These are phyloP conservation scores for Aspergillus ustus DNA, from an alignment of 2,329 filamentous ascomycete genomes.

Conservation along the genomic window DNA sequence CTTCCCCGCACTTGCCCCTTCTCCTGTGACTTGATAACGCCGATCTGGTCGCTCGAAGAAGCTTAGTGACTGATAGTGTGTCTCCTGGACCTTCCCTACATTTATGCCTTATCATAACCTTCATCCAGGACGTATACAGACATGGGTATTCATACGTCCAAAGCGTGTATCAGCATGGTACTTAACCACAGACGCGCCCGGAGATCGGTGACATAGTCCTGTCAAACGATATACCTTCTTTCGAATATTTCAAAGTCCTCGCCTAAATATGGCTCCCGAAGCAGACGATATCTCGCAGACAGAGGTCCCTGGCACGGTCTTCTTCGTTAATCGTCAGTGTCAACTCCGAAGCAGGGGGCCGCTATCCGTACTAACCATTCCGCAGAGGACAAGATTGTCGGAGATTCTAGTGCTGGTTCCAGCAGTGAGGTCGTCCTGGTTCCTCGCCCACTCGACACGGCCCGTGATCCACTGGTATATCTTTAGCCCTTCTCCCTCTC, in stretches of 20 bases:
- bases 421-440: conserved; percentile 38
- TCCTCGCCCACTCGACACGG: conserved; percentile 37
- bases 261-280: too few species aligned
- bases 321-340: conserved; percentile 36
- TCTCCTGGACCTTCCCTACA: conserved; percentile 22
- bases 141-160: too few species aligned
- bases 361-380: not conserved
- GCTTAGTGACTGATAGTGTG: conserved; percentile 3
- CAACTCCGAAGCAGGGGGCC: conserved; percentile 19
- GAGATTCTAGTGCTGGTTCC: conserved; percentile 30
- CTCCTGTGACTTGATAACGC: not conserved
- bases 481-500: not conserved
- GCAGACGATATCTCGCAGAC: conserved; percentile 22
- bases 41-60: not conserved
- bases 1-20: not conserved
- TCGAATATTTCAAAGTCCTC: too few species aligned
- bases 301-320: conserved; percentile 42
- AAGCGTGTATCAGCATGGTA: not conserved
- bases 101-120: not conserved
- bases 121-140: too few species aligned
- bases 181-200: conserved; percentile 20
- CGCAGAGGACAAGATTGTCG: conserved; percentile 11
- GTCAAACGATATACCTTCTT: too few species aligned
- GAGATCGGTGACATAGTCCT: too few species aligned
- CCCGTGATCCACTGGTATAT: conserved; percentile 35